These are phyloP conservation scores for Pseudoperonospora humuli DNA, from an alignment of 352 stramenopile genomes.

Conservation along the genomic window DNA sequence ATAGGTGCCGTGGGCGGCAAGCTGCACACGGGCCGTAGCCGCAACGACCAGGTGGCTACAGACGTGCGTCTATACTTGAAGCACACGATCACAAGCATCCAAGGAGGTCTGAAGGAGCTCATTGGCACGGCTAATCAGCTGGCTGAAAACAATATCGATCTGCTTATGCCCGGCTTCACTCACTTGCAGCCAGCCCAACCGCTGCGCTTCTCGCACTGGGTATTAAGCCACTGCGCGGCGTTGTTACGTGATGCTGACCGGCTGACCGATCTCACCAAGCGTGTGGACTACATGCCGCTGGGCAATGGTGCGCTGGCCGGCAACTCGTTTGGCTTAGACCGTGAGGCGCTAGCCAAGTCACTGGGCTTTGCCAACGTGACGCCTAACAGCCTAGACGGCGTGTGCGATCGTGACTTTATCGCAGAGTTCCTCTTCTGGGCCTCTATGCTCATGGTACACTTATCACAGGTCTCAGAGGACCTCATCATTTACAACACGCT, in stretches of 20 bases:
- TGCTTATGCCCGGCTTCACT: conserved; percentile 98
- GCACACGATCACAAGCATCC: conserved; percentile 47
- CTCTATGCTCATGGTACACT: conserved; percentile 92
- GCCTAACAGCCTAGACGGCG: conserved; percentile 95
- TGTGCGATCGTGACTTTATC: conserved; percentile 98
- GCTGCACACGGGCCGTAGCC: conserved; percentile 93
- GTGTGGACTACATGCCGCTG: conserved; percentile 94
- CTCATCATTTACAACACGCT: conserved; percentile 97
- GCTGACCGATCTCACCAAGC: conserved; percentile 90
- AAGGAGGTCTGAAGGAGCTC: conserved; percentile 88
- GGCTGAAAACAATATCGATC: conserved; percentile 88
- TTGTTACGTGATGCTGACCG: conserved; percentile 92
- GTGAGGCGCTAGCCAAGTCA: conserved; percentile 88
- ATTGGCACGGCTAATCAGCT: conserved; percentile 84
- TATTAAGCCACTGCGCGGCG: conserved; percentile 92
- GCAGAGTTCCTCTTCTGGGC: conserved; percentile 98
- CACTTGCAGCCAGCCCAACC: conserved; percentile 97
- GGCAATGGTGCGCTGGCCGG: conserved; percentile 95
- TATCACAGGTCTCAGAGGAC: conserved; percentile 97
- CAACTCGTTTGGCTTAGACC: conserved; percentile 97
- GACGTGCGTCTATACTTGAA: conserved; percentile 95
- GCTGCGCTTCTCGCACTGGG: conserved; percentile 97
- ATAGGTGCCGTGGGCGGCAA: conserved; percentile 95
- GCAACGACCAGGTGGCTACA: conserved; percentile 98
- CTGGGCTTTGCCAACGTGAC: conserved; percentile 92